Conservation (phyloP, 2,329 filamentous ascomycete genomes). For the Aspergillus quadrilineatus region DNA sequence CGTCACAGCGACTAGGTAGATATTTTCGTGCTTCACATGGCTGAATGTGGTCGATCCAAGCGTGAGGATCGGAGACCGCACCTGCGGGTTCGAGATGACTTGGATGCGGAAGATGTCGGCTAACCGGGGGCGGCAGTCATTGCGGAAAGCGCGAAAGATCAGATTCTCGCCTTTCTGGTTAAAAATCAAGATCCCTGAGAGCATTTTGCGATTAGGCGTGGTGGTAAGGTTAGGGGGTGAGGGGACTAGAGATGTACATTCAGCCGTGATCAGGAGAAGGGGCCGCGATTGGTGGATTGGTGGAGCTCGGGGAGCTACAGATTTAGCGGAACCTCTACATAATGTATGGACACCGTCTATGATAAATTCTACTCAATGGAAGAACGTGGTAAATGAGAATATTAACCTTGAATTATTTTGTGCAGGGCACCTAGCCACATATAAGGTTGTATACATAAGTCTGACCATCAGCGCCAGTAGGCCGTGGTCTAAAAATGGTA, state of each 20-base stretch:
- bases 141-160: constrained; percentile 97
- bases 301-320: neutral
- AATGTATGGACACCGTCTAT: neutral
- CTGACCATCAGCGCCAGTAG: neutral
- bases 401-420: neutral
- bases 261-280: constrained; percentile 1
- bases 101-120: constrained; percentile 99
- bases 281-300: constrained; percentile 8
- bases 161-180: constrained; percentile 99
- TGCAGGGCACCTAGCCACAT: neutral
- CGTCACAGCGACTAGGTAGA: constrained; percentile 94
- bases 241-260: neutral
- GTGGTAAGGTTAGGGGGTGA: constrained; percentile 6
- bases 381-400: too few species aligned
- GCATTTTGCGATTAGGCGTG: constrained; percentile 59
- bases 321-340: neutral
- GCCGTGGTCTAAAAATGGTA: constrained; percentile 15
- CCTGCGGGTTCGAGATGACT: constrained; percentile 96
- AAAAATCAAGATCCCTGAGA: constrained; percentile 96
- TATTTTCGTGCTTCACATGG: constrained; percentile 99
- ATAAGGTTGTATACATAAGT: neutral
- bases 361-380: too few species aligned
- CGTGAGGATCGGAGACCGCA: constrained; percentile 94
- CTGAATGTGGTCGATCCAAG: constrained; percentile 97
- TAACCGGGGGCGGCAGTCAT: constrained; percentile 94